Conservation (phyloP, 495 filamentous ascomycete species). For the Talaromyces proteolyticus region DNA sequence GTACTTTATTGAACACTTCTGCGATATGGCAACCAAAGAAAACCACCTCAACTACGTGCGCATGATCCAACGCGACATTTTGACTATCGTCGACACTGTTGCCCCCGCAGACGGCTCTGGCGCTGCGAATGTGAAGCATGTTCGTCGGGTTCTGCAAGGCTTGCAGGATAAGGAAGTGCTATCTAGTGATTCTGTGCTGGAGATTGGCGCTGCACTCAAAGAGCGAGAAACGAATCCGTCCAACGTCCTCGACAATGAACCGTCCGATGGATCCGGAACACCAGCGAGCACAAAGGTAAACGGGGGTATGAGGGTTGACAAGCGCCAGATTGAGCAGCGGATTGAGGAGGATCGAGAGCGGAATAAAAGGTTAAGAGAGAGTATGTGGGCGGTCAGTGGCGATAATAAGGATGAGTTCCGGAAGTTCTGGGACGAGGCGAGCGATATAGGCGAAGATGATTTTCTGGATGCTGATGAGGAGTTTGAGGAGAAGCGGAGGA, state of each 20-base stretch:
- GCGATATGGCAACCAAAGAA: constrained; percentile 76
- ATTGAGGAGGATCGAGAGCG: constrained; percentile 96
- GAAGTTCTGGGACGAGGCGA: constrained; percentile 72
- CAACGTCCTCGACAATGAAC: constrained; percentile 30
- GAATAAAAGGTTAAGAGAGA: constrained; percentile 84
- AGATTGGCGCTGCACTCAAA: constrained; percentile 75
- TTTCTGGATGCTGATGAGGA: constrained; percentile 68
- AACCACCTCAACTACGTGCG: constrained; percentile 70
- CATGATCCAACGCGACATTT: constrained; percentile 92
- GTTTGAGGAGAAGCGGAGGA: constrained; percentile 47
- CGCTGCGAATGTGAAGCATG: constrained; percentile 90
- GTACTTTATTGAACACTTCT: constrained; percentile 95
- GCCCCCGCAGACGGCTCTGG: constrained; percentile 84
- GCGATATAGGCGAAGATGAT: constrained; percentile 82
- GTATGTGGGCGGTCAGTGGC: constrained; percentile 75
- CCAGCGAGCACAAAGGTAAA: constrained; percentile 22
- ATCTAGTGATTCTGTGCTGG: constrained; percentile 57
- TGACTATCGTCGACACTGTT: constrained; percentile 75
- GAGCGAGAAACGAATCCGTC: constrained; percentile 56
- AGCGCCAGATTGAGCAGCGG: constrained; percentile 83
- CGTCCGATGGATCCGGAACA: constrained; percentile 27
- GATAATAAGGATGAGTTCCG: constrained; percentile 57
- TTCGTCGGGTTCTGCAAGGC: constrained; percentile 68
- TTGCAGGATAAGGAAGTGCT: constrained; percentile 65
- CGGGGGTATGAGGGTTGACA: constrained; percentile 56